These are phyloP conservation scores for Quercus dentata DNA, from an alignment of 306 rosid species.

Conservation along the genomic window DNA sequence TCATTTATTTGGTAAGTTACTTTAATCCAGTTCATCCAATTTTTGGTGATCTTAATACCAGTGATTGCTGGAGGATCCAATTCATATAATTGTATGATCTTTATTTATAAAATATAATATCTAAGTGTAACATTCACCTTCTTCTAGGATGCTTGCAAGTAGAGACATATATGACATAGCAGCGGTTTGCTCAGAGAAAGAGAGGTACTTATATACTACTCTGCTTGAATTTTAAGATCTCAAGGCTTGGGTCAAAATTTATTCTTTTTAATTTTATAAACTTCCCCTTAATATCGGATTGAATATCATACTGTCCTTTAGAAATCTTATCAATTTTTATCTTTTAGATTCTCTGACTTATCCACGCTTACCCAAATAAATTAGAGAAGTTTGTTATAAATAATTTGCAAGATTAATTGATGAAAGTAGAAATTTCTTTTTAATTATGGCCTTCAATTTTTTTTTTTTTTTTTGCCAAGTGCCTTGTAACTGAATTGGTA, in stretches of 20 bases:
- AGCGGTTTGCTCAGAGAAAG: constrained; percentile 65
- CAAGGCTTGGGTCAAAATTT: neutral
- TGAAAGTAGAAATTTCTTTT: neutral
- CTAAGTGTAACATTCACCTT: neutral
- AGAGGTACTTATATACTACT: constrained; percentile 45
- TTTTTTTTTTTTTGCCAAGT: too few relatives aligned
- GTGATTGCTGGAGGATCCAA: neutral
- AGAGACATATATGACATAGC: constrained; percentile 50
- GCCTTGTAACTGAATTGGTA: too few relatives aligned
- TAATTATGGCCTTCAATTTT: neutral
- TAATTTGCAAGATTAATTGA: neutral
- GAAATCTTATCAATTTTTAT: neutral
- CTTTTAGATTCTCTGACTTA: neutral
- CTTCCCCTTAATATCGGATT: neutral
- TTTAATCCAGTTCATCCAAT: neutral
- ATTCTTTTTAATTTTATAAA: neutral
- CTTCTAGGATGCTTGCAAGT: constrained; percentile 62
- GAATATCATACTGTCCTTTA: neutral
- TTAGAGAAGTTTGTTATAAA: too few relatives aligned
- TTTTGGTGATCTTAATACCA: neutral
- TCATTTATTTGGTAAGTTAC: neutral
- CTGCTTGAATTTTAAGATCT: constrained; percentile 10
- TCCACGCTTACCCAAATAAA: too few relatives aligned
- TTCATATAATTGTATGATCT: neutral
- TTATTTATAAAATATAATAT: neutral